phyloP scores from a whole-genome alignment of 306 rosid genomes.

The Dryas alaskensis region DNA sequence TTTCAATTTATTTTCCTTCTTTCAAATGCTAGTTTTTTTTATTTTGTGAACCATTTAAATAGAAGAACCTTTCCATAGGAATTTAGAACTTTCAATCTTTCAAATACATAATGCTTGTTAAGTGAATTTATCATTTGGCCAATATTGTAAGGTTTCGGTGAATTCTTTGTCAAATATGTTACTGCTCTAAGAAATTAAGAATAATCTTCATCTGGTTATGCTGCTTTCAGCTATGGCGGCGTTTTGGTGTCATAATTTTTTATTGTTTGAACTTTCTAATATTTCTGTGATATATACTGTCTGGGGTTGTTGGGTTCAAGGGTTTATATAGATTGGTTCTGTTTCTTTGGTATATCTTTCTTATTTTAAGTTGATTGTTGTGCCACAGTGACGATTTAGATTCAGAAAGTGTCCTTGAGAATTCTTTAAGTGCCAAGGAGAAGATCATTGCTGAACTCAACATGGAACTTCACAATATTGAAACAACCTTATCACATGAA shows the following conservation, averaged over 20 bases:
- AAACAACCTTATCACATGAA: constrained; percentile 79
- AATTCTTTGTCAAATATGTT: neutral
- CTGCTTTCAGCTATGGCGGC: neutral
- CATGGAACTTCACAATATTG: constrained; percentile 91
- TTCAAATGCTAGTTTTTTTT: neutral
- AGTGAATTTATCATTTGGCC: neutral
- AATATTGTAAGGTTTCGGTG: neutral
- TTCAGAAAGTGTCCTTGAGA: constrained; percentile 78
- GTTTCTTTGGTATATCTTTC: constrained; percentile 9
- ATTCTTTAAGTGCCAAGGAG: constrained; percentile 90
- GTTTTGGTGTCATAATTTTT: neutral
- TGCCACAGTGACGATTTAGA: constrained; percentile 72
- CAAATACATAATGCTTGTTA: neutral
- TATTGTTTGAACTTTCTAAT: neutral
- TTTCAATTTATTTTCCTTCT: neutral
- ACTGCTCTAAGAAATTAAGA: neutral
- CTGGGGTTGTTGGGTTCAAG: neutral
- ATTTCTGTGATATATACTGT: too few relatives aligned
- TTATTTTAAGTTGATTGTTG: constrained; percentile 24
- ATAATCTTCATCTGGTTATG: neutral
- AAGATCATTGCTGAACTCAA: constrained; percentile 89
- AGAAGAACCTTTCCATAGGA: neutral
- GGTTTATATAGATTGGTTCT: neutral
- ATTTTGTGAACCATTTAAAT: neutral
- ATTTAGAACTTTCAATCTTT: neutral